A percentile compares a stretch with the other conserved stretches of the same genome.
Conservation (phyloP, 139 green algal species). For the Chlorella sorokiniana region DNA sequence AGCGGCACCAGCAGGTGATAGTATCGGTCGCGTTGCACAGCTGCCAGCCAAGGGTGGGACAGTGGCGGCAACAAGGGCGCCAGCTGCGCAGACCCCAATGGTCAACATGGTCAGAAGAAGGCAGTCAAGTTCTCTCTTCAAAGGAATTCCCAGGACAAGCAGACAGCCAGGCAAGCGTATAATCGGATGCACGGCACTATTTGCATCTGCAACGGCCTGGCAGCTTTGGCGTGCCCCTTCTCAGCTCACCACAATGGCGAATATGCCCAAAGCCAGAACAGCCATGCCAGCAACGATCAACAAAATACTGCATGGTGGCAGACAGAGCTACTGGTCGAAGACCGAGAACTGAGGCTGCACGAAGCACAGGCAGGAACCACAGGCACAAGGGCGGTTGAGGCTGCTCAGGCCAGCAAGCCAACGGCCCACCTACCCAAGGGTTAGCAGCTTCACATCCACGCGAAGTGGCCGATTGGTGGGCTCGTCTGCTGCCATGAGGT, state of each 20-base stretch:
- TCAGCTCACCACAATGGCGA: conserved; percentile 21
- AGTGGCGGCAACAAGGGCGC: conserved; percentile 24
- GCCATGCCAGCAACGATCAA: background rate
- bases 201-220: too few relatives aligned
- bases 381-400: background rate
- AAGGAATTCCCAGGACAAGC: too few relatives aligned
- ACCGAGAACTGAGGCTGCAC: background rate
- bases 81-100: conserved; percentile 27
- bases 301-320: background rate
- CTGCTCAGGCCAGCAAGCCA: background rate
- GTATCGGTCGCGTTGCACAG: conserved; percentile 34
- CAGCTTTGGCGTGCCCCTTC: too few relatives aligned
- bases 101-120: too few relatives aligned
- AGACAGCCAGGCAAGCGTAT: too few relatives aligned
- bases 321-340: background rate
- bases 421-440: conserved; percentile 6
- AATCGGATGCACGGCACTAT: too few relatives aligned
- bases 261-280: background rate
- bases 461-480: background rate
- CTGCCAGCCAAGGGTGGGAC: background rate
- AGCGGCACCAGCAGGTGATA: conserved; percentile 45
- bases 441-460: conserved; percentile 3
- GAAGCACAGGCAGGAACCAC: background rate
- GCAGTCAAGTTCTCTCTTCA: too few relatives aligned
- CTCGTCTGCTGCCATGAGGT: conserved; percentile 23